Evolutionary conservation across 805 yeast species (phyloP).

Genomic region (Kluyveromyces aestuarii): DNA sequence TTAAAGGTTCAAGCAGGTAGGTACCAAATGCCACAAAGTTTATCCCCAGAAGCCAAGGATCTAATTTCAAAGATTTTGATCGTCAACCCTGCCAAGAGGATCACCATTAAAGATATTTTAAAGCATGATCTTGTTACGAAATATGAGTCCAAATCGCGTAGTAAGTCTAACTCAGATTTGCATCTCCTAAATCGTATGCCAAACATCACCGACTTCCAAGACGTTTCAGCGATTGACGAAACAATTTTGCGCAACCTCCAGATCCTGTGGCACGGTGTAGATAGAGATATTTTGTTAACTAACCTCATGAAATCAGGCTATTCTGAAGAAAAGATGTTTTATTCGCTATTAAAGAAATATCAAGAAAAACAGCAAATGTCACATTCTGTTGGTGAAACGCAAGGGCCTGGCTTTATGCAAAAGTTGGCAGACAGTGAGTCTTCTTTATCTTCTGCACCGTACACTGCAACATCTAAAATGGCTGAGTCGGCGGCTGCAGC

Average conservation of each 20-base stretch:
- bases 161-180: constrained; percentile 23
- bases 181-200: constrained; percentile 14
- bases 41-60: constrained; percentile 59
- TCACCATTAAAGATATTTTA: constrained; percentile 57
- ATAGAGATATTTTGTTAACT: constrained; percentile 44
- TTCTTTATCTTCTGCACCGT: background rate
- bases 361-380: constrained; percentile 51
- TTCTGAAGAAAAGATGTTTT: constrained; percentile 73
- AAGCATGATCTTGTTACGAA: constrained; percentile 72
- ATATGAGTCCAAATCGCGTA: constrained; percentile 33
- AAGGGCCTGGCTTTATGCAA: background rate
- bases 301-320: constrained; percentile 47
- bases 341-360: constrained; percentile 64
- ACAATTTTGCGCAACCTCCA: constrained; percentile 69
- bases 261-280: constrained; percentile 74
- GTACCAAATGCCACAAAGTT: constrained; percentile 59
- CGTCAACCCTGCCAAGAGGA: constrained; percentile 63
- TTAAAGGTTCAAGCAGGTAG: constrained; percentile 70
- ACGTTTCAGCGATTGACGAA: constrained; percentile 48
- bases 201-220: constrained; percentile 13
- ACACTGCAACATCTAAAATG: background rate
- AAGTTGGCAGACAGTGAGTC: background rate
- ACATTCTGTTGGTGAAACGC: background rate
- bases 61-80: constrained; percentile 56
- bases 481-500: constrained; percentile 7